Evolutionary conservation across 768 basidiomycete species (phyloP), one percentile per base, ranked within the genome.

Genomic region (Asterophora lycoperdoides): DNA sequence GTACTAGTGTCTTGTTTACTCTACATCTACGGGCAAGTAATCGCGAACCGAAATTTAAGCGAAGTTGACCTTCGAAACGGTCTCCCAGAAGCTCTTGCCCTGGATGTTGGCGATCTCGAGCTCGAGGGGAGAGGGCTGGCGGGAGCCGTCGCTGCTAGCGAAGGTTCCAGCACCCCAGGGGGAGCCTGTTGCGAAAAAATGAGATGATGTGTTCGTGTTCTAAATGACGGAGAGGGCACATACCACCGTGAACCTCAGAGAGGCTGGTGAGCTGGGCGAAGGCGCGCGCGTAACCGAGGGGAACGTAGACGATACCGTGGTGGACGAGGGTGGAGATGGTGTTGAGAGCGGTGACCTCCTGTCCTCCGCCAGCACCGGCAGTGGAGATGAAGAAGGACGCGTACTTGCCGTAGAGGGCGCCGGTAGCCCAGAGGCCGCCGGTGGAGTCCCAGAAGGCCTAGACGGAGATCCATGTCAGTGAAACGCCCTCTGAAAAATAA

Each of bases 111-210:
- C 83, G 18, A 83, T 70, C 57, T 79, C 75, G 37, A 77, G 55
- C 63, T 86, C 84, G 33, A 84, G 70, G 6, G 66, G 57, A 6
- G 72, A 71, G 17, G 86, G 84, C 57, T 80, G 76, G 56, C 86
- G 82, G 13, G 77, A 69, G 20, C 82, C 83, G 51, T 77, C 74
- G 8, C 66, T 60, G 37, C 70, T 73, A 10, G 84, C 73, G 56
- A 79, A 71, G 28, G 85, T 85, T 39, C 85, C 88, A n/a, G 86
- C 82, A 55, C 90, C 90, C 80, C 83, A 93, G 1, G 90, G 78
- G 15, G 84, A 84, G 38, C 87, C 86, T 84, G 46, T 28, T 43
- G 10, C 5, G 15, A 38, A 32, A 57, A 28, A 10, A 18, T n/a
- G 19, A 41, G 33, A 44, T 30, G 11, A 46, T 3, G 18, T 4